Evolutionary conservation across 2,329 filamentous ascomycete species (phyloP).

Genomic region (Microascus cirrosus): DNA sequence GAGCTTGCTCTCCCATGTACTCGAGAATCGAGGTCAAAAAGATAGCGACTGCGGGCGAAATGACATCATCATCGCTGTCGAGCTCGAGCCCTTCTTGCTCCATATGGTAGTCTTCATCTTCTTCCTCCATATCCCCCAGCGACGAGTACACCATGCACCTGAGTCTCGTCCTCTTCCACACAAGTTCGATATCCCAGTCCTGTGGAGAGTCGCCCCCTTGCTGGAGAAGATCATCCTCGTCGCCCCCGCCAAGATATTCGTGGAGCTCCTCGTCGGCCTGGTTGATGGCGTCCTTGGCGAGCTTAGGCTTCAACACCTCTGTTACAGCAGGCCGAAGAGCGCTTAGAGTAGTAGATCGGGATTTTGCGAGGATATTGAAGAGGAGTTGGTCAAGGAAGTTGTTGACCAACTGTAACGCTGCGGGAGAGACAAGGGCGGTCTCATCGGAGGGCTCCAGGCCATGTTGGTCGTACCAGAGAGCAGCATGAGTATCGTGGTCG

Average conservation of each 20-base stretch:
- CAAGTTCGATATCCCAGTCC: constrained; percentile 81
- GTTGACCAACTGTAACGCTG: constrained; percentile 72
- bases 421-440: constrained; percentile 59
- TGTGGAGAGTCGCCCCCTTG: constrained; percentile 30
- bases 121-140: constrained; percentile 91
- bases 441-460: constrained; percentile 54
- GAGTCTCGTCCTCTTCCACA: constrained; percentile 87
- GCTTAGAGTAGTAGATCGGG: constrained; percentile 66
- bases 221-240: constrained; percentile 58
- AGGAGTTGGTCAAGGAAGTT: constrained; percentile 87
- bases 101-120: constrained; percentile 86
- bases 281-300: constrained; percentile 74
- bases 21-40: constrained; percentile 93
- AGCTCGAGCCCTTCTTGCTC: constrained; percentile 55
- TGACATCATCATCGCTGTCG: constrained; percentile 44
- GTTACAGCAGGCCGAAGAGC: constrained; percentile 70
- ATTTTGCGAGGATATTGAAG: constrained; percentile 74
- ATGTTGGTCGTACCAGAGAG: constrained; percentile 58
- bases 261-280: constrained; percentile 78
- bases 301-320: constrained; percentile 78
- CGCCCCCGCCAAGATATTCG: constrained; percentile 72
- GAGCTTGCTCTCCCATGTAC: constrained; percentile 81
- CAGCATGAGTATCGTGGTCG: constrained; percentile 66
- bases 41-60: constrained; percentile 87
- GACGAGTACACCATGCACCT: constrained; percentile 98